These are phyloP conservation scores for Abortiporus biennis DNA, from an alignment of 1,284 basidiomycete genomes.

Conservation along the genomic window DNA sequence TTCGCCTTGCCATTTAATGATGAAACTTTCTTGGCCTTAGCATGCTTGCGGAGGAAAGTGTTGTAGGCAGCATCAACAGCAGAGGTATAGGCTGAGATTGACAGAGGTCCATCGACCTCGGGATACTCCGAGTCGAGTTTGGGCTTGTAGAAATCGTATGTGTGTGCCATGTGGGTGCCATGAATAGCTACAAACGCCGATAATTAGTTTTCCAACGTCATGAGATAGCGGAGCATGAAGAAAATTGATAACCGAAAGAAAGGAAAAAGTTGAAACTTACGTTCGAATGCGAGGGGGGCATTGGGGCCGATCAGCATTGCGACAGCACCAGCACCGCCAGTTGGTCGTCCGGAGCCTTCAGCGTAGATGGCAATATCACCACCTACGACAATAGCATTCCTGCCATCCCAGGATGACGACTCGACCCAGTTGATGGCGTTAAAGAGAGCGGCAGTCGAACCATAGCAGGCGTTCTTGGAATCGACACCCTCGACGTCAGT, in stretches of 20 bases:
- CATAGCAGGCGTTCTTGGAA: slow-evolving; percentile 99
- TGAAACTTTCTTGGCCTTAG: slow-evolving; percentile 54
- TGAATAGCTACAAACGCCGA: slow-evolving; percentile 93
- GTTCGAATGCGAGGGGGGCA: slow-evolving; percentile 92
- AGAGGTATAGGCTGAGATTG: slow-evolving; percentile 92
- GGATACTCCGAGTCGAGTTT: slow-evolving; percentile 92
- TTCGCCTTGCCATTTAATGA: slow-evolving; percentile 32
- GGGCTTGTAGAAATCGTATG: slow-evolving; percentile 98
- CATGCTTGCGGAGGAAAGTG: slow-evolving; percentile 81
- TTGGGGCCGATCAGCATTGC: slow-evolving; percentile 96
- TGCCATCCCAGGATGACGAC: slow-evolving; percentile 95
- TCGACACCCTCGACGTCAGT: slow-evolving; percentile 98
- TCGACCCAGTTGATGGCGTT: slow-evolving; percentile 98
- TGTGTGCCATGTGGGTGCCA: slow-evolving; percentile 97
- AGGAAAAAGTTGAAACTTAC: slow-evolving; percentile 55
- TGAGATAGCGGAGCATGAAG: slow-evolving; percentile 4
- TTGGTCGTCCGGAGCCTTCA: slow-evolving; percentile 91
- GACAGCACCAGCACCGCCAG: slow-evolving; percentile 94
- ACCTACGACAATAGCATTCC: slow-evolving; percentile 95
- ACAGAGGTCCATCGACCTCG: slow-evolving; percentile 95
- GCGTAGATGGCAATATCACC: slow-evolving; percentile 99
- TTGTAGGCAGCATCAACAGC: slow-evolving; percentile 91
- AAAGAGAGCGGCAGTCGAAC: slow-evolving; percentile 96
- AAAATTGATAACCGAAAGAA: too few relatives aligned
- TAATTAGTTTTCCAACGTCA: slow-evolving; percentile 6